These are phyloP conservation scores for Mortierella sp. DNA, from an alignment of 371 early-diverging fungal genomes.

Conservation along the genomic window DNA sequence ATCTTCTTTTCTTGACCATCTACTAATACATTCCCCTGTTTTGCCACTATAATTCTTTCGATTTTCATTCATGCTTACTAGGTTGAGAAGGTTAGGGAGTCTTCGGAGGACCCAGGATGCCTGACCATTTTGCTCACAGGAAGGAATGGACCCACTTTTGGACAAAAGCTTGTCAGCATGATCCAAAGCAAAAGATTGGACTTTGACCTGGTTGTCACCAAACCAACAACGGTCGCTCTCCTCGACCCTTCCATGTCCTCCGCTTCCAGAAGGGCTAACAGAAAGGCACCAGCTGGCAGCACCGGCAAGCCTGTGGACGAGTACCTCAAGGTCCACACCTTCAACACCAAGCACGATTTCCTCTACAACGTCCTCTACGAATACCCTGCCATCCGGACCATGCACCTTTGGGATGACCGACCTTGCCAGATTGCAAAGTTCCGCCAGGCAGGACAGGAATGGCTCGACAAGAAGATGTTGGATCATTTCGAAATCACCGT, in stretches of 20 bases:
- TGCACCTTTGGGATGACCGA: constrained; percentile 55
- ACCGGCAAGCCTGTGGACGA: constrained; percentile 21
- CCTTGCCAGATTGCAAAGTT: constrained; percentile 51
- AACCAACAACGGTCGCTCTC: constrained; percentile 52
- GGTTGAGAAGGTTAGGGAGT: constrained; percentile 41
- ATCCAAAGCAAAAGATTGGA: constrained; percentile 32
- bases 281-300: constrained; percentile 5
- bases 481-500: constrained; percentile 42
- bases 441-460: constrained; percentile 47
- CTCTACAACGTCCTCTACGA: constrained; percentile 51
- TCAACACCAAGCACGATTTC: constrained; percentile 56
- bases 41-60: background rate
- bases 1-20: background rate
- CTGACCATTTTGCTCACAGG: constrained; percentile 53
- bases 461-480: constrained; percentile 46
- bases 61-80: background rate
- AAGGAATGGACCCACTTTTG: constrained; percentile 51
- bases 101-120: constrained; percentile 40
- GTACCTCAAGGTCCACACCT: constrained; percentile 55
- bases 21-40: background rate
- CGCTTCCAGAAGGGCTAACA: background rate
- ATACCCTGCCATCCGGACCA: constrained; percentile 36
- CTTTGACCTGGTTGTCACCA: constrained; percentile 53
- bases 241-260: constrained; percentile 5
- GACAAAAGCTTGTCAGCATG: constrained; percentile 41